Evolutionary conservation across 139 green algal genomes (phyloP).

Genomic region (Chlorella sp.): DNA sequence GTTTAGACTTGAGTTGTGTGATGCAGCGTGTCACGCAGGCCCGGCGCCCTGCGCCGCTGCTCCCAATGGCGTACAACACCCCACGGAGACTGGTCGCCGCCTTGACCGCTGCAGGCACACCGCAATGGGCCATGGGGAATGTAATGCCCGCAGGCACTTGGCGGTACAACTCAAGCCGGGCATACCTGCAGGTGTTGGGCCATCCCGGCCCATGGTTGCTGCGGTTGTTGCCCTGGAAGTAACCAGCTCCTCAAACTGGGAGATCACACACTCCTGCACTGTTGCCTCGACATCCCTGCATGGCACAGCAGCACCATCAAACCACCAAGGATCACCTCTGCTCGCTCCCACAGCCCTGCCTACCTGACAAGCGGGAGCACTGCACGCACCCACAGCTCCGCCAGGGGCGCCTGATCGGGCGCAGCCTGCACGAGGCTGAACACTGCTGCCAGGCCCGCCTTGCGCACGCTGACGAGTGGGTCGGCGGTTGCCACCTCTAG

Average conservation of each 20-base stretch:
- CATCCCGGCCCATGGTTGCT: too few relatives aligned
- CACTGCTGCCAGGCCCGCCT: conserved; percentile 50
- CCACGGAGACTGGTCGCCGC: too few relatives aligned
- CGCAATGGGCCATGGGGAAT: too few relatives aligned
- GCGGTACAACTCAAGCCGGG: too few relatives aligned
- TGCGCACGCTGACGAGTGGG: conserved; percentile 71
- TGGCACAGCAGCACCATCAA: background rate
- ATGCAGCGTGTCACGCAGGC: conserved; percentile 45
- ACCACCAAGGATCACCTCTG: background rate
- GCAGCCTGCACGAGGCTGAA: conserved; percentile 50
- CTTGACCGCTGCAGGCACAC: too few relatives aligned
- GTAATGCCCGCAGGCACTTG: too few relatives aligned
- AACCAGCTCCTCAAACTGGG: conserved; percentile 48
- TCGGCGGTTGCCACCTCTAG: conserved; percentile 66
- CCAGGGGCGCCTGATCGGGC: conserved; percentile 43
- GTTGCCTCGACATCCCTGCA: conserved; percentile 18
- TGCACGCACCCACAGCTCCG: conserved; percentile 60
- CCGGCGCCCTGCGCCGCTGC: too few relatives aligned
- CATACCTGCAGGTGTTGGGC: too few relatives aligned
- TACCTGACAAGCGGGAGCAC: conserved; percentile 59
- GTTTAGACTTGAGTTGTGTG: conserved; percentile 20
- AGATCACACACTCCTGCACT: conserved; percentile 54
- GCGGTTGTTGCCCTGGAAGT: conserved; percentile 39
- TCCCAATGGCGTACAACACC: too few relatives aligned
- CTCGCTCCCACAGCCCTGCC: background rate